Base-by-base conservation (phyloP, 78 protist genomes). In the Dictyostelium brefeldianum region DNA sequence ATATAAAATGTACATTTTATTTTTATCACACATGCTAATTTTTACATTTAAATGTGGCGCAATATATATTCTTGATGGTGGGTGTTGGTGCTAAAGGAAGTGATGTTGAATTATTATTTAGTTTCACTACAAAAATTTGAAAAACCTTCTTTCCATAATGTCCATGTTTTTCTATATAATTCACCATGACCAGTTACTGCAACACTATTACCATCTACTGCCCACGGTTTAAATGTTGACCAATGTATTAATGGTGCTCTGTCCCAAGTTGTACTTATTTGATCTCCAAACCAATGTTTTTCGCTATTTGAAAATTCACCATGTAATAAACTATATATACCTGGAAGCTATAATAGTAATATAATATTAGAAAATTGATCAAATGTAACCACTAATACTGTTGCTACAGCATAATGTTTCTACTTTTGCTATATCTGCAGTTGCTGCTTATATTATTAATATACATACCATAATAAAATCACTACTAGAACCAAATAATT, bases 271-370 rank as follows among this genome's bases (percentile, higher is more conserved):
- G n/a, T 50, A 20, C 9, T 6, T 8, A 0, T 11, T 6, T 4
- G 46, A 1, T 69, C 47, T 1, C 77, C 47, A 10, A 69, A 36
- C 77, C 77, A 69, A 36, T 25, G 77, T 69, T 12, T 69, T 69
- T 69, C 51, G 31, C 47, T 36, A 18, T 2, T 20, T 25, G 77
- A 11, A 69, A 69, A 36, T 20, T 69, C 77, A 15, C 51, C 77
- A 36, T 69, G 41, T 12, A 69, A 20, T 20, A 69, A 69, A 15
- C 77, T 41, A 69, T 69, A 69, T 6, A 69, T 69, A 69, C 77
- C 77, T 25, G 77, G 77, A 36, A 36, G 43, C 43, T 36, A 36
- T 36, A 36, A 36, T 36, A 36, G 43, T n/a, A n/a, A n/a, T n/a
- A n/a, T n/a, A n/a, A n/a, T n/a, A 36, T 36, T 36, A 36, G 43